Evolutionary conservation across 2,329 filamentous ascomycete species (phyloP).

Genomic region (Thielaviopsis euricoi): DNA sequence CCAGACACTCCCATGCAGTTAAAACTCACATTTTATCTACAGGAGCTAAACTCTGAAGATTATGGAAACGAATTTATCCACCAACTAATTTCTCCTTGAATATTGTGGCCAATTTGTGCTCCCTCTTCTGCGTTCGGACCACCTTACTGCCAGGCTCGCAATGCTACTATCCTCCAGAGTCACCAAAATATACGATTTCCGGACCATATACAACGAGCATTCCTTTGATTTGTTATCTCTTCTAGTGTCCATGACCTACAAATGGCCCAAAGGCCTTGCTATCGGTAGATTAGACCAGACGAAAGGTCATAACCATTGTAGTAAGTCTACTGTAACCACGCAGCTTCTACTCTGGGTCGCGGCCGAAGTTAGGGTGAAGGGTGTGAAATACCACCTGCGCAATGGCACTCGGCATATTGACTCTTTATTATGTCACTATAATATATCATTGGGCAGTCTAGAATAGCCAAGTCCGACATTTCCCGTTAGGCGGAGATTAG

Average conservation of each 20-base stretch:
- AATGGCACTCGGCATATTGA: background rate
- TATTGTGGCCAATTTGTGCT: no score
- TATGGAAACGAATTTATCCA: no score
- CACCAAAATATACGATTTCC: no score
- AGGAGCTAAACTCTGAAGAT: no score
- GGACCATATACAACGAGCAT: no score
- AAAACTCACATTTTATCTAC: no score
- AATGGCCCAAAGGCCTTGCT: background rate
- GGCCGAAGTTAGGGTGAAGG: background rate
- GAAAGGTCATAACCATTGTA: background rate
- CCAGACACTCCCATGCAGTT: no score
- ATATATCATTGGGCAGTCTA: no score
- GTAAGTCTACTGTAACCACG: background rate
- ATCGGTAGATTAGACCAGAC: background rate
- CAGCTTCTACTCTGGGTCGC: background rate
- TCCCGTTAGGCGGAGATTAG: background rate
- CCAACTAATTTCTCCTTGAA: no score
- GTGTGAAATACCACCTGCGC: background rate
- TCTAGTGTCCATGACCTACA: no score
- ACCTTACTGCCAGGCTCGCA: background rate
- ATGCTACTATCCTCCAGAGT: background rate
- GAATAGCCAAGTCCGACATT: background rate
- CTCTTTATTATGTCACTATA: no score
- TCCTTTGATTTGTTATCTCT: no score
- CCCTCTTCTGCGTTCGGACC: background rate